Base-by-base conservation (phyloP, 2,329 filamentous ascomycete genomes). In the Cladosporium sp. region DNA sequence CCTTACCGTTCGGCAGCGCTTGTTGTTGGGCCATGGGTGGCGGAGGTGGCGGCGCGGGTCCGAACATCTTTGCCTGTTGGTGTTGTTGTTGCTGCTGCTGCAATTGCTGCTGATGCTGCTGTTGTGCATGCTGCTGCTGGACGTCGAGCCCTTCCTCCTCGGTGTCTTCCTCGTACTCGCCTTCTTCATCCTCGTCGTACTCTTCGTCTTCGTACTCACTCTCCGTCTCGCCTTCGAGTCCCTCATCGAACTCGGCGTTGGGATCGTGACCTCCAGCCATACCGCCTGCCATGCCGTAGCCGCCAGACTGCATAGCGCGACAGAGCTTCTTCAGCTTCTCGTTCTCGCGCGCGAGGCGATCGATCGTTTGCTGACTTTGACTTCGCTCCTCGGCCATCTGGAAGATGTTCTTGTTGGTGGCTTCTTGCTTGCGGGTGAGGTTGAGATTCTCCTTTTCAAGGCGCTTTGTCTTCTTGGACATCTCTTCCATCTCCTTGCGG, bases 401-500 rank as follows among this genome's bases (percentile, higher is more conserved):
- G 66, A 97, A 87, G 75, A 99, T 97, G 78, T 97, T 98, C 70
- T 91, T 89, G 74, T 95, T 95, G 28, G 93, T 96, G 57, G 92
- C 88, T 72, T 97, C 93, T 77, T 97, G 94, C 79, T 97, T 97
- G 64, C 94, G 88, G 70, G 92, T 96, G 60, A 97, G 85, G 21
- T 87, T 90, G 72, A 95, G 90, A 74, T 99, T 98, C 75, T 99
- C 95, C 80, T 97, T 97, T 78, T 99, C 95, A 62, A 99, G 83
- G 28, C 93, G 89, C 79, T 97, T 97, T 6, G 94, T 97, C 82
- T 98, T 98, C 82, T 97, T 97, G 0, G 93, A 97, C 93, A 98
- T 98, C 75, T 98, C 95, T 80, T 98, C 95, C 93, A 98, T 98
- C 80, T 98, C 95, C 81, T 97, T 97, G 63, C 94, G 88, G 80